phyloP scores from a whole-genome alignment of 2,329 filamentous ascomycete genomes.

The Tolypocladium guangdongense region DNA sequence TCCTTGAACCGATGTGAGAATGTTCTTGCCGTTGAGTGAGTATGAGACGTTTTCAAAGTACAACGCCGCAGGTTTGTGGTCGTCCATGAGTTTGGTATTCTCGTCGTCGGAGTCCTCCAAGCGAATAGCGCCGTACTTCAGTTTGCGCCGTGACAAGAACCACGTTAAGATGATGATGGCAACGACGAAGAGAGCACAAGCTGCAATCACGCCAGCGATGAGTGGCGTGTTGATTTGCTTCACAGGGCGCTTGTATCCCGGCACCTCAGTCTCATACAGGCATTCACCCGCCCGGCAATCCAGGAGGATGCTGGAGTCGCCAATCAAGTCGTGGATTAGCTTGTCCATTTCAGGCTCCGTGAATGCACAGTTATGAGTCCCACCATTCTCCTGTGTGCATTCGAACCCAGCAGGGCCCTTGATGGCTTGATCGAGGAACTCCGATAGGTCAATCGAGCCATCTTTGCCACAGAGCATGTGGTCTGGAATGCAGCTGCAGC shows the following conservation, averaged over 20 bases:
- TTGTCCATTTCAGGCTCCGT: conserved; percentile 88
- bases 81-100: conserved; percentile 71
- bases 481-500: conserved; percentile 79
- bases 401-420: conserved; percentile 79
- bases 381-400: conserved; percentile 56
- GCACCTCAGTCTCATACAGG: conserved; percentile 83
- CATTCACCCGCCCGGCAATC: conserved; percentile 83
- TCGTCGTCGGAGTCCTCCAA: conserved; percentile 89
- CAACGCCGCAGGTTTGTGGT: conserved; percentile 83
- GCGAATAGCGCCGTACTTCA: conserved; percentile 61
- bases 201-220: conserved; percentile 87
- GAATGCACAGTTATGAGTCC: conserved; percentile 62
- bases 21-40: conserved; percentile 74
- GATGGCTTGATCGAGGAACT: conserved; percentile 76
- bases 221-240: conserved; percentile 96
- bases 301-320: conserved; percentile 79
- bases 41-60: conserved; percentile 87
- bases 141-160: conserved; percentile 72
- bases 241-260: conserved; percentile 77
- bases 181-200: conserved; percentile 78
- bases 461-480: conserved; percentile 90
- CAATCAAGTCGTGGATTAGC: conserved; percentile 79
- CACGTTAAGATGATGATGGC: conserved; percentile 72
- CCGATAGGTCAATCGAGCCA: conserved; percentile 82
- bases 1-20: conserved; percentile 69